Evolutionary conservation across 148 eudicot species (phyloP), one percentile per base, ranked within the genome.

Genomic region (Drosera capensis): DNA sequence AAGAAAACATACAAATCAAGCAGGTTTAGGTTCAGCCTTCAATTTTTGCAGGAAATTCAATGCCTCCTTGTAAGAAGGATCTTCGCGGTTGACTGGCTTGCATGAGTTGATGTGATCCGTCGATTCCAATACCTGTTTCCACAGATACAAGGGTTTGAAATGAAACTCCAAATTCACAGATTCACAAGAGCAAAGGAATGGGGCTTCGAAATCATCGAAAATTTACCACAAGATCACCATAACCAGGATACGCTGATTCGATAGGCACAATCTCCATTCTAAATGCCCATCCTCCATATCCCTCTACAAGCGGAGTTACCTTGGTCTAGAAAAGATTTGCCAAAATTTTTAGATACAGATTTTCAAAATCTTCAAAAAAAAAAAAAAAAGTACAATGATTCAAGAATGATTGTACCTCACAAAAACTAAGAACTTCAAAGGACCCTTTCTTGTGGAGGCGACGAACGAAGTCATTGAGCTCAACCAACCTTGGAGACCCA

Each of bases 241-340:
- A 90, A 61, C 99, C 99, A 59, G 99, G 99, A 55, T 90, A 90
- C 52, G 95, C 99, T 25, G 99, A 90, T 67, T 85, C 99, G 52
- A 85, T 69, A 29, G 99, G 86, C 45, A 90, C 99, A 54, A 90
- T 70, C 69, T 90, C 95, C 95, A 85, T 68, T 20, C 99, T 87
- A 18, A 85, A 78, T 36, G 95, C 99, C 94, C 94, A 90, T 47
- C 99, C 99, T 55, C 99, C 99, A 46, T 85, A 90, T 37, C 99
- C 99, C 72, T 90, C 95, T 52, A 90, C 99, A 42, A 90, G 65
- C 17, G 99, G 99, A 48, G 99, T 90, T 56, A 90, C 82, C 76
- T 90, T 90, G 51, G 99, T 90, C 99, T 90, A 78, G 44, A 50
- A 57, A 59, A 54, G 34, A 25, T 23, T 25, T 29, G n/a, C n/a